Base-by-base conservation (phyloP, 768 basidiomycete species). In the Leucocoprinus birnbaumii region DNA sequence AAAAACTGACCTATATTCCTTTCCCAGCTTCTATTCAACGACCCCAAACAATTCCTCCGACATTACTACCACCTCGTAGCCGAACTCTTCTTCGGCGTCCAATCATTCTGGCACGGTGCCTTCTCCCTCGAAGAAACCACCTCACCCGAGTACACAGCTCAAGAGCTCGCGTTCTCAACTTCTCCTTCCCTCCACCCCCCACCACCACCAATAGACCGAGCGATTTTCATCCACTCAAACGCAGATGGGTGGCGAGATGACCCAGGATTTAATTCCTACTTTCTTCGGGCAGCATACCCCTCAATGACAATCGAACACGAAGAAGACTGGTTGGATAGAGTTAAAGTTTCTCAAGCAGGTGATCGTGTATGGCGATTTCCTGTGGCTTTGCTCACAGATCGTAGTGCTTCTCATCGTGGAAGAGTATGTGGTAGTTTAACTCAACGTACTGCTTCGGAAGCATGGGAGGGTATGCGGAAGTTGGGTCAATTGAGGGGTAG, bases 21-120 rank as follows among this genome's bases (percentile, higher is more conserved):
- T 16, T 44, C 16, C 16, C 38, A 84, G 82, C 60, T 83, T 10
- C 66, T 84, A 35, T 75, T 86, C 62, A 88, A 88, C 64, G 89
- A 90, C 57, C 87, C 89, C 0, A 54, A 66, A 1, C 88, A 91
- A 63, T 89, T 94, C 76, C 77, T 93, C n/a, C 73, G 76, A 44
- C 92, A 94, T 66, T 94, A 92, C 67, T 94, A 93, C 68, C 92
- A 94, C 69, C 86, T 91, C 56, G 87, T 87, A 27, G 92, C 87
- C 0, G 92, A 94, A 65, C 81, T 91, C 45, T 71, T 91, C 54
- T 73, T 93, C 27, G 91, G 91, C 27, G 71, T 80, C 2, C 90
- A 89, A 79, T 80, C 88, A 1, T 80, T 90, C 61, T 90, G 86
- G 86, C 73, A 76, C 43, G 85, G 85, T 34, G 77, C 85, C 5